Evolutionary conservation across 2,329 filamentous ascomycete genomes (phyloP).

Genomic region (Aspergillus versicolor): DNA sequence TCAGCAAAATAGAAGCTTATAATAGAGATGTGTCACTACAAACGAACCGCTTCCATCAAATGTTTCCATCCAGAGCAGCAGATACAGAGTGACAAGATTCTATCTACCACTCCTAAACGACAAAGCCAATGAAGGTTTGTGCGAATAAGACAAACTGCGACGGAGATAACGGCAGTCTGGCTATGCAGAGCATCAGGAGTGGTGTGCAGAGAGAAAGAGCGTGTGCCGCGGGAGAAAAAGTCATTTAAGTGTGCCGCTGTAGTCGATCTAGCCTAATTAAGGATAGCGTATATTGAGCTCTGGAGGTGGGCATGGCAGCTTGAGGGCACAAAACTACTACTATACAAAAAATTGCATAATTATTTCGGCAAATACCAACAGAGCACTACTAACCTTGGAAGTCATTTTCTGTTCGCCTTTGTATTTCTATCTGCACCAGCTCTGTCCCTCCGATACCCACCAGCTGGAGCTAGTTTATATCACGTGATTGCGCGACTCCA

Average conservation of each 20-base stretch:
- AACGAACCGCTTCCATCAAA: slow-evolving; percentile 80
- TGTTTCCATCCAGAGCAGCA: slow-evolving; percentile 73
- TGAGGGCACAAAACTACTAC: not conserved
- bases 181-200: slow-evolving; percentile 44
- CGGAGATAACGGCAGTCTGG: slow-evolving; percentile 30
- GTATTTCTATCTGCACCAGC: not conserved
- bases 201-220: slow-evolving; percentile 28
- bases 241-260: slow-evolving; percentile 18
- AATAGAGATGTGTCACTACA: slow-evolving; percentile 65
- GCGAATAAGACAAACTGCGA: slow-evolving; percentile 32
- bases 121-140: slow-evolving; percentile 40
- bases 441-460: not conserved
- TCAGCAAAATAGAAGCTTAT: slow-evolving; percentile 10
- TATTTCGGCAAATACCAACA: not conserved
- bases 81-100: slow-evolving; percentile 71
- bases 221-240: slow-evolving; percentile 16
- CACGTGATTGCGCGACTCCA: slow-evolving; percentile 23
- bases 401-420: not conserved
- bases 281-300: slow-evolving; percentile 13
- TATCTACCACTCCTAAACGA: slow-evolving; percentile 60
- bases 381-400: not conserved
- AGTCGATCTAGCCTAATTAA: slow-evolving; percentile 20
- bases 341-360: too few species aligned
- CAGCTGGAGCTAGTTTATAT: not conserved
- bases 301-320: not conserved